phyloP scores from a whole-genome alignment of 805 yeast species.

The Isabelozyma heimii region DNA sequence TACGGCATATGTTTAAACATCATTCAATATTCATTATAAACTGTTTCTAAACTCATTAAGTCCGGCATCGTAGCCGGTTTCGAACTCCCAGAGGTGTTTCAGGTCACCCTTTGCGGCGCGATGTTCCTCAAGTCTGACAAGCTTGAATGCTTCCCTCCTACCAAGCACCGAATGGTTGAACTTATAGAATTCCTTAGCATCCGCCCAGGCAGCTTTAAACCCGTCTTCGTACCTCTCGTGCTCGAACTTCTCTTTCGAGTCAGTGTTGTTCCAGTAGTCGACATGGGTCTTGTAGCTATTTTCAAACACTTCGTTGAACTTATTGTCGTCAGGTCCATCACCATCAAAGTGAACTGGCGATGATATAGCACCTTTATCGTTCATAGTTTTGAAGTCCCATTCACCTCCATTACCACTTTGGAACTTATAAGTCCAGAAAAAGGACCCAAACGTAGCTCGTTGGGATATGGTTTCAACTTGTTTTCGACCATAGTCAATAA shows the following conservation, averaged over 20 bases:
- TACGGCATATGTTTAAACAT: neutral
- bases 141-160: conserved; percentile 65
- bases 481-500: conserved; percentile 57
- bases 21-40: neutral
- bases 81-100: conserved; percentile 80
- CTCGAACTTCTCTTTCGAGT: conserved; percentile 62
- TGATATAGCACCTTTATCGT: conserved; percentile 50
- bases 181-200: conserved; percentile 63
- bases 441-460: conserved; percentile 67
- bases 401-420: conserved; percentile 91
- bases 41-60: conserved; percentile 35
- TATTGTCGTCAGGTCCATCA: conserved; percentile 37
- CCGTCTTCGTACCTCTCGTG: conserved; percentile 83
- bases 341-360: conserved; percentile 21
- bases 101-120: conserved; percentile 51
- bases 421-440: conserved; percentile 90
- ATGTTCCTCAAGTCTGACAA: conserved; percentile 63
- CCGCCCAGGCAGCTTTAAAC: conserved; percentile 71
- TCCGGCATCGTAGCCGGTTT: conserved; percentile 77
- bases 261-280: conserved; percentile 65
- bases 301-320: conserved; percentile 39
- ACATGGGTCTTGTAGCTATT: conserved; percentile 46
- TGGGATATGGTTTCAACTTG: conserved; percentile 48
- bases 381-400: conserved; percentile 88
- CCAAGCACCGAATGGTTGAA: conserved; percentile 75